Evolutionary conservation across 768 basidiomycete species (phyloP), one percentile per base, ranked within the genome.

Genomic region (Suillus spraguei): DNA sequence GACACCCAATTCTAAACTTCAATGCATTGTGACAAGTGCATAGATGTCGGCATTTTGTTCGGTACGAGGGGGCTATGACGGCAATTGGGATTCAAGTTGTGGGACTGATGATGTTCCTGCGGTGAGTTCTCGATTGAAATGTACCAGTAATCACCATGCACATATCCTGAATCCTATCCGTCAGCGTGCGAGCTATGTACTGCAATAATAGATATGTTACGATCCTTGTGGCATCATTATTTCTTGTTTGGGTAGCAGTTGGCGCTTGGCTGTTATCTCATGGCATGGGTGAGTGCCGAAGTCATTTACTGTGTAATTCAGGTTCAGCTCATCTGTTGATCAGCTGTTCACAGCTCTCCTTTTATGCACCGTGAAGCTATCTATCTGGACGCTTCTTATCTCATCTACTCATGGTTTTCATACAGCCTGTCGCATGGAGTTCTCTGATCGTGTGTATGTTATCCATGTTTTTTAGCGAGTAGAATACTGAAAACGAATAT

Each of bases 201-300:
- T 32, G 49, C 2, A 8, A 49, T 3, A 55, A 58, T 24, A 70
- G 22, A 38, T 5, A 17, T n/a, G 42, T 70, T 14, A 10, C 69
- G 39, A 64, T 62, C 61, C n/a, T 59, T 14, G 5, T 73, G 16
- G 32, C 62, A 50, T 8, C 61, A 1, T 56, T 88, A 7, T 79
- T 85, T 44, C 7, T 80, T 13, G 60, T 79, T 33, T 82, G 84
- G 72, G 75, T 82, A 14, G 72, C 68, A 3, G 69, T 84, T 64
- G 85, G 85, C 61, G 77, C 78, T 1, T 88, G 82, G 82, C 72
- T 89, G n/a, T 76, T 90, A 22, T 77, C 79, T 32, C 67, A 74
- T 20, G 86, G 81, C 0, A 66, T 79, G 75, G 77, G 88, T 88
- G 63, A 13, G 85, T n/a, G n/a, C 32, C n/a, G 9, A 39, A 58